These are phyloP conservation scores for Spirogloea muscicola DNA, from an alignment of 139 green algal genomes.

Conservation along the genomic window DNA sequence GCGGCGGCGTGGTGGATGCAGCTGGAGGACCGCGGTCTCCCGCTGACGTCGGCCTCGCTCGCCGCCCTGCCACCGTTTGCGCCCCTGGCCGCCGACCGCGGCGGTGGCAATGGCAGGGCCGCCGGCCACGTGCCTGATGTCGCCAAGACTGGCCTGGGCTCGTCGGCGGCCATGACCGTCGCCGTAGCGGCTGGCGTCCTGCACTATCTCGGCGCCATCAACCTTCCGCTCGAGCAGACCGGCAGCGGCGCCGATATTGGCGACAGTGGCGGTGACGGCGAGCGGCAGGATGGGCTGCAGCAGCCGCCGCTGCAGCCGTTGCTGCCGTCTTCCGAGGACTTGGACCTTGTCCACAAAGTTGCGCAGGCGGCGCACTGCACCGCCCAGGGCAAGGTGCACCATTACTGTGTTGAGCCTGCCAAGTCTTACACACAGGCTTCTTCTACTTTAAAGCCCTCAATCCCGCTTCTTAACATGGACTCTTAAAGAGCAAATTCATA, in stretches of 20 bases:
- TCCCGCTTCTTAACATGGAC: too few species aligned
- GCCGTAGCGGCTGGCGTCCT: slow-evolving; percentile 28
- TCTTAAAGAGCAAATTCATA: too few species aligned
- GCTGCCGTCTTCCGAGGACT: too few species aligned
- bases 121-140: not conserved
- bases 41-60: slow-evolving; percentile 22
- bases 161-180: slow-evolving; percentile 41
- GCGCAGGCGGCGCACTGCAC: slow-evolving; percentile 41
- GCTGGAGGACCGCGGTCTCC: slow-evolving; percentile 13
- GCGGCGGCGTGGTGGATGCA: too few species aligned
- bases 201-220: slow-evolving; percentile 14
- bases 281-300: slow-evolving; percentile 1
- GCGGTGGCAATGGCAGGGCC: slow-evolving; percentile 1
- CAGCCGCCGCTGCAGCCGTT: too few species aligned
- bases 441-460: too few species aligned
- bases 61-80: slow-evolving; percentile 11
- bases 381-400: slow-evolving; percentile 43
- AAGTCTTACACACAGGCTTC: too few species aligned
- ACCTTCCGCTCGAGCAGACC: not conserved
- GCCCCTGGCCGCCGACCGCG: not conserved
- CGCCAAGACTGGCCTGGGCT: slow-evolving; percentile 44
- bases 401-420: too few species aligned
- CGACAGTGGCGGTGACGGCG: not conserved
- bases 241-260: not conserved
- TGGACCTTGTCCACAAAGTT: slow-evolving; percentile 36